Evolutionary conservation across 2,329 filamentous ascomycete genomes (phyloP), one percentile per base, ranked within the genome.

Genomic region (Sarocladium strictum): DNA sequence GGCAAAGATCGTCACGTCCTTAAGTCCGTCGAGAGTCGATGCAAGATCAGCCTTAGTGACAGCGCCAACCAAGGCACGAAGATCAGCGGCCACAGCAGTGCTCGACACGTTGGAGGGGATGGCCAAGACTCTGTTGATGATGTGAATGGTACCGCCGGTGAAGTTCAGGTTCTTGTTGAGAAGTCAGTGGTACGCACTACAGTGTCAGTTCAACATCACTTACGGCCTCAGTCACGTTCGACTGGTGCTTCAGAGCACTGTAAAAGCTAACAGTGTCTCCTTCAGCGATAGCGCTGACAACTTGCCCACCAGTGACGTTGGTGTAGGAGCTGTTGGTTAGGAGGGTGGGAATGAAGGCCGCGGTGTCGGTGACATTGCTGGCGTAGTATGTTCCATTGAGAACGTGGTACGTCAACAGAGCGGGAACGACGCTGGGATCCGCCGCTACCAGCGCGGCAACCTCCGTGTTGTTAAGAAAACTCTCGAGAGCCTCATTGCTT

Each of bases 341-440:
- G 7, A 77, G 53, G 1, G 72, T 75, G 3, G 65, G 66, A 26
- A 74, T 60, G 41, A 75, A 72, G 2, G 63, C 55, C 0, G 69
- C 58, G 0, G 61, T 60, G 1, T 62, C 61, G n/a, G 64, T 67
- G 3, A 64, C 57, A 7, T 62, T 58, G 52, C 74, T 67, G 4
- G 63, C 64, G 24, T 64, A 66, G 21, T 69, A 69, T 0, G 67
- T 74, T 29, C 74, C 76, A 50, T 76, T 72, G 49, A 85, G 67
- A 45, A 85, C 74, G 63, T 86, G 82, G 68, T 86, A 86, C 27
- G 73, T 64, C 4, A 86, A 72, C 35, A 85, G 72, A 23, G 64
- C 65, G 21, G 67, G 63, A 17, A 72, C 63, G 10, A 79, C 65
- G 51, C 67, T 64, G 41, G 64, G 57, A 56, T 75, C 67, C 2